A percentile compares a stretch with the other conserved stretches of the same genome.
Evolutionary conservation across 208 protist species (phyloP).

Genomic region (Angomonas deanei): DNA sequence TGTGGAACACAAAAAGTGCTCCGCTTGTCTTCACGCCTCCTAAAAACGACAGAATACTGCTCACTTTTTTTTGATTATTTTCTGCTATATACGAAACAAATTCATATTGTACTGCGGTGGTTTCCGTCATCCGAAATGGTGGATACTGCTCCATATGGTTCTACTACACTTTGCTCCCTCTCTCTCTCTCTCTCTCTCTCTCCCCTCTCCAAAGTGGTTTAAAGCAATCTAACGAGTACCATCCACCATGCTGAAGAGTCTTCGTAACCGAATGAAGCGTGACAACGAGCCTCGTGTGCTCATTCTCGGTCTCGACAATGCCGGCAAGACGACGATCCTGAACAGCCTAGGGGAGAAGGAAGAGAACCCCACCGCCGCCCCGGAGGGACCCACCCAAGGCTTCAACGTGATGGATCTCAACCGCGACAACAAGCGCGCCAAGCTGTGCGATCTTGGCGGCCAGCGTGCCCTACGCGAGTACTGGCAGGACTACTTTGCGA

Average conservation of each 20-base stretch:
- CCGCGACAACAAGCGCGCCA: slow-evolving; percentile 91
- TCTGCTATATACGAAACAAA: neutral
- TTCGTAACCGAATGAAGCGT: slow-evolving; percentile 88
- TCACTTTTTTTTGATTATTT: slow-evolving; percentile 5
- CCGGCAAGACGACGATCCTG: slow-evolving; percentile 96
- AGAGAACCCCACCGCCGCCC: slow-evolving; percentile 45
- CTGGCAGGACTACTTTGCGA: slow-evolving; percentile 97
- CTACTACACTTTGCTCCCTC: neutral
- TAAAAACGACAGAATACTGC: neutral
- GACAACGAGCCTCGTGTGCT: slow-evolving; percentile 91
- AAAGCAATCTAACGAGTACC: neutral
- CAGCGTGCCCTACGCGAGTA: slow-evolving; percentile 97
- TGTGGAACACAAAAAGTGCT: neutral
- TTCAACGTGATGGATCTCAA: slow-evolving; percentile 99
- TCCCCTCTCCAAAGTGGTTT: neutral
- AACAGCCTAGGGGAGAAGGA: slow-evolving; percentile 88
- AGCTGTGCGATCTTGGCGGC: slow-evolving; percentile 99
- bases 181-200: slow-evolving; percentile 4
- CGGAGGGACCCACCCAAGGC: slow-evolving; percentile 98
- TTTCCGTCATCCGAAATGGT: too few species aligned
- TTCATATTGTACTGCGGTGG: too few species aligned
- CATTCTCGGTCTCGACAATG: slow-evolving; percentile 94
- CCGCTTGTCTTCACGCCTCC: neutral
- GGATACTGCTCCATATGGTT: too few species aligned
- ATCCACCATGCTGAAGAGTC: slow-evolving; percentile 62